Conservation (phyloP, 495 filamentous ascomycete genomes). For the Trichoderma virens region DNA sequence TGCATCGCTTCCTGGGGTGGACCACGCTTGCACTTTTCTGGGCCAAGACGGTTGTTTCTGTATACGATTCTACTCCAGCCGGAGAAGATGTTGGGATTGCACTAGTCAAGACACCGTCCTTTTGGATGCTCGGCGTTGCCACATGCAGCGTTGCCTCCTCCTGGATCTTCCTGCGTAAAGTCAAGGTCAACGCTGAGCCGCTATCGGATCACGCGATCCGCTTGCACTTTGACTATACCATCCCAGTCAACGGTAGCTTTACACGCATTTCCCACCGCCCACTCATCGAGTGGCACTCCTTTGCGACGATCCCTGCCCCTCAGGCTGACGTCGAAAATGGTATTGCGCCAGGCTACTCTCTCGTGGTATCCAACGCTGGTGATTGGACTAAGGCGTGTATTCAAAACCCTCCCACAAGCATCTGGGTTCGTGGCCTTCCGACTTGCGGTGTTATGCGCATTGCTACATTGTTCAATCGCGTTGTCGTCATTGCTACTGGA, state of each 20-base stretch:
- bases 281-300: conserved; percentile 72
- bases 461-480: conserved; percentile 57
- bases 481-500: conserved; percentile 74
- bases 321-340: conserved; percentile 44
- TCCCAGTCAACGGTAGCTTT: conserved; percentile 47
- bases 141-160: conserved; percentile 56
- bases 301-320: conserved; percentile 62
- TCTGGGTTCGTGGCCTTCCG: conserved; percentile 49
- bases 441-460: conserved; percentile 66
- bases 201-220: conserved; percentile 63
- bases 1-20: conserved; percentile 64
- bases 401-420: conserved; percentile 46
- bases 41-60: conserved; percentile 39
- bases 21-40: conserved; percentile 53
- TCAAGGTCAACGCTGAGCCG: conserved; percentile 50
- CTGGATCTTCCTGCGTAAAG: conserved; percentile 59
- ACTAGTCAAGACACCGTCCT: conserved; percentile 49
- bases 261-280: conserved; percentile 50
- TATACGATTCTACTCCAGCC: conserved; percentile 40
- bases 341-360: conserved; percentile 46
- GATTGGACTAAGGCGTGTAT: conserved; percentile 71
- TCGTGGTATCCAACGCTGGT: conserved; percentile 72
- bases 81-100: conserved; percentile 33
- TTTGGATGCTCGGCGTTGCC: conserved; percentile 60
- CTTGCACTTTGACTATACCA: conserved; percentile 59